Evolutionary conservation across 805 yeast genomes (phyloP).

Genomic region (Komagataella mondaviorum): DNA sequence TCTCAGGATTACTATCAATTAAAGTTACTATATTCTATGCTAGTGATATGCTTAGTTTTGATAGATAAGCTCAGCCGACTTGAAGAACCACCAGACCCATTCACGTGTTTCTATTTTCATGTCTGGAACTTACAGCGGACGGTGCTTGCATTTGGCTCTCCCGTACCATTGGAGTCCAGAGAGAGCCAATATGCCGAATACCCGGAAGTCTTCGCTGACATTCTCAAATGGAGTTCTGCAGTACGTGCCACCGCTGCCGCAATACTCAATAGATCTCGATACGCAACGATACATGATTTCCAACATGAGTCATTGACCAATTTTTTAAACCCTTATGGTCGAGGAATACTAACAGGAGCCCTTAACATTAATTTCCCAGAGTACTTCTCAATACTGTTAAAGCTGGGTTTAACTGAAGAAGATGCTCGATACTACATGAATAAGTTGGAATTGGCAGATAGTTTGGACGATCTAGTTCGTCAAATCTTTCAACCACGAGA

Average conservation of each 20-base stretch:
- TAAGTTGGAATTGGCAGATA: slow-evolving; percentile 15
- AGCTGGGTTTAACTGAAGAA: slow-evolving; percentile 33
- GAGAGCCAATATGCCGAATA: slow-evolving; percentile 7
- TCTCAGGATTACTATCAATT: not conserved
- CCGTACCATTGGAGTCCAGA: not conserved
- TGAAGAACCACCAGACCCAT: not conserved
- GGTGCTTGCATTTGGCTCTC: not conserved
- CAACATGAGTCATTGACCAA: slow-evolving; percentile 42
- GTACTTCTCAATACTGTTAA: slow-evolving; percentile 40
- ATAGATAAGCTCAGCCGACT: not conserved
- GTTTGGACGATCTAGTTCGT: slow-evolving; percentile 12
- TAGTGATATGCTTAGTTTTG: not conserved
- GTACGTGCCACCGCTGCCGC: slow-evolving; percentile 49
- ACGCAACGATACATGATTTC: slow-evolving; percentile 35
- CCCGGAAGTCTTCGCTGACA: slow-evolving; percentile 33
- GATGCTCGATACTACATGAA: slow-evolving; percentile 41
- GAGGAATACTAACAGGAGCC: slow-evolving; percentile 48
- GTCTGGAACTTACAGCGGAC: not conserved
- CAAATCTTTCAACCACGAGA: slow-evolving; percentile 7
- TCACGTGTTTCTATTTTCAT: not conserved
- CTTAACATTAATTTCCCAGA: slow-evolving; percentile 43
- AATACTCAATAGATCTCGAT: slow-evolving; percentile 36
- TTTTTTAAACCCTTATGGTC: slow-evolving; percentile 55
- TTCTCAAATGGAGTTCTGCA: slow-evolving; percentile 51
- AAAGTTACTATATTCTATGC: not conserved